A percentile compares a stretch with the other conserved stretches of the same genome.
These are phyloP conservation scores for Calocybe cyanea DNA, from an alignment of 768 basidiomycete genomes.

Conservation along the genomic window DNA sequence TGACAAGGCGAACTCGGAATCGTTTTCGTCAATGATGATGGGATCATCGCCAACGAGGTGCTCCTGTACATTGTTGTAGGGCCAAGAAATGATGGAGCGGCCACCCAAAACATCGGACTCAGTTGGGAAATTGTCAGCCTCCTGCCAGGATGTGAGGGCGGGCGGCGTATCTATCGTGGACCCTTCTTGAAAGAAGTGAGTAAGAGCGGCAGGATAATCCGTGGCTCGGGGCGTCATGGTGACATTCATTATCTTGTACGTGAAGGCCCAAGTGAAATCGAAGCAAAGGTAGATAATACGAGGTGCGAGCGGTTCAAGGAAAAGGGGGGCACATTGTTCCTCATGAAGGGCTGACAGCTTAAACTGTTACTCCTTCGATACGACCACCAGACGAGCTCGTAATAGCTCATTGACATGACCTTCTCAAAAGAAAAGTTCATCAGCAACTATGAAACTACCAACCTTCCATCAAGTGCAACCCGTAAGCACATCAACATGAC, in stretches of 20 bases:
- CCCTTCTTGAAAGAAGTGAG: slow-evolving; percentile 9
- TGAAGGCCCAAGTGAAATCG: slow-evolving; percentile 4
- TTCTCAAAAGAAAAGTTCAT: too few species aligned
- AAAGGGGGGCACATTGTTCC: slow-evolving; percentile 13
- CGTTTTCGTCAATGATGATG: slow-evolving; percentile 12
- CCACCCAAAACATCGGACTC: background rate
- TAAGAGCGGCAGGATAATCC: slow-evolving; percentile 6
- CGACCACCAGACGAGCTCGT: slow-evolving; percentile 2
- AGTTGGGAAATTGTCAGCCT: slow-evolving; percentile 13
- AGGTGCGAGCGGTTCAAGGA: slow-evolving; percentile 3
- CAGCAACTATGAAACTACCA: too few species aligned
- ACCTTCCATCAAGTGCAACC: too few species aligned
- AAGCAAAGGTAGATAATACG: background rate
- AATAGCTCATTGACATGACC: too few species aligned
- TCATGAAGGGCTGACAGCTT: slow-evolving; percentile 14
- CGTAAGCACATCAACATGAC: too few species aligned
- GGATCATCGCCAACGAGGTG: slow-evolving; percentile 10
- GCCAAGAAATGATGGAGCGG: slow-evolving; percentile 6
- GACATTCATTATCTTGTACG: slow-evolving; percentile 14
- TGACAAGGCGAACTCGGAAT: slow-evolving; percentile 14
- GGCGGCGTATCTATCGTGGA: background rate
- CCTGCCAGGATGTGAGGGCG: slow-evolving; percentile 9
- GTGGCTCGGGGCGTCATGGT: slow-evolving; percentile 10
- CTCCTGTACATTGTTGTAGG: slow-evolving; percentile 8
- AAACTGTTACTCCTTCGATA: slow-evolving; percentile 2